Base-by-base conservation (phyloP, 2,329 filamentous ascomycete genomes). In the Penicillium psychrosexuale region DNA sequence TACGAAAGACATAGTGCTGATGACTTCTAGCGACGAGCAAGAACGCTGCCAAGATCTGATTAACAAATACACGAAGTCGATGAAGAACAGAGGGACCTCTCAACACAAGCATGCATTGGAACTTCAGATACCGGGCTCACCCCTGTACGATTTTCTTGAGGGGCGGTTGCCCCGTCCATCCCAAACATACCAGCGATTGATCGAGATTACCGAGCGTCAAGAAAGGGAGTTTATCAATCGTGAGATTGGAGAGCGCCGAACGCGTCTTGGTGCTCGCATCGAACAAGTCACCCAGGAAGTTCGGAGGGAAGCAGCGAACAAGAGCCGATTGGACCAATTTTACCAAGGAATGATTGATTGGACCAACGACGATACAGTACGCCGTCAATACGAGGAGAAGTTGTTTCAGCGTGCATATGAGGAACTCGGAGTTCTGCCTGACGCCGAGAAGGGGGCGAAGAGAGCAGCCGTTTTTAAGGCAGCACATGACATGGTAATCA, bases 401-500 rank as follows among this genome's bases (percentile, higher is more conserved):
- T 79, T 97, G 13, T 75, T 99, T 3, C 83, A 88, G 59, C 84
- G 92, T 67, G 90, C 87, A 57, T 88, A 92, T 62, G 91, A 97
- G 54, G 82, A 84, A 5, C 80, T 99, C 1, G 72, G 88, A 8
- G 86, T 89, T 28, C 79, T 90, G 15, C 83, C 87, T 3, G 57
- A 80, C 1, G 84, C 86, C 3, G 77, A 85, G 55, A 97, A 97
- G 73, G 69, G 75, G 1, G 73, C 78, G 17, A 91, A 95, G 71
- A 83, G 89, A 27, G 78, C 84, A 34, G 86, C 88, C 60, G 87
- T 96, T 0, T 75, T 88, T 65, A 87, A 88, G 56, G 78, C 94
- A 49, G 91, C 93, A 0, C 85, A 87, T 59, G 94, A 93, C 58
- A 96, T 99, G 89, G 93, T 99, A 57, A 89, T 96, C 56, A 94